Percentiles rank a stretch among this genome's conserved stretches.
Evolutionary conservation across 2,329 filamentous ascomycete species (phyloP).

Genomic region (Decorospora gaudefroyi): DNA sequence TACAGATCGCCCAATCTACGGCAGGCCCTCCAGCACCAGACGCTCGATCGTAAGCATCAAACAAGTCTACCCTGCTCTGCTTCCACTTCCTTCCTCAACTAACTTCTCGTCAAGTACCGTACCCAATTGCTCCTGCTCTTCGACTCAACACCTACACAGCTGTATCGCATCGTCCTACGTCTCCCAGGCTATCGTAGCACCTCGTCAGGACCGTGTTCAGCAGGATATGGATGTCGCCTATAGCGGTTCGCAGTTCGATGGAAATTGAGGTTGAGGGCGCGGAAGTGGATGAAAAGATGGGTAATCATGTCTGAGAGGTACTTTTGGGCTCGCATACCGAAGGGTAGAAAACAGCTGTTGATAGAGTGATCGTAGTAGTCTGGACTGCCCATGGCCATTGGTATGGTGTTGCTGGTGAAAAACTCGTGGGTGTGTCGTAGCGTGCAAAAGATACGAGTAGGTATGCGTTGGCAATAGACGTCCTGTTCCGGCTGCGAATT

Average conservation of each 20-base stretch:
- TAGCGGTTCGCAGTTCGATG: constrained; percentile 4
- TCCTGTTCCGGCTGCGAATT: too few relatives aligned
- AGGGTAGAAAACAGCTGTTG: background rate
- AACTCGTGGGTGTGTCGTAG: too few relatives aligned
- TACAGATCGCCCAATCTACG: background rate
- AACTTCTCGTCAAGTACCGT: background rate
- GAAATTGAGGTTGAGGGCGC: background rate
- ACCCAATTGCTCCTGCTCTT: background rate
- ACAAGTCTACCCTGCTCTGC: background rate
- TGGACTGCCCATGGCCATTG: too few relatives aligned
- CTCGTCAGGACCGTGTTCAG: background rate
- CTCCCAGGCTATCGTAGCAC: background rate
- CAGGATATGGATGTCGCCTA: background rate
- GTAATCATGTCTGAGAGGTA: too few relatives aligned
- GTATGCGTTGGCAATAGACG: too few relatives aligned
- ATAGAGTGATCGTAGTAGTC: too few relatives aligned
- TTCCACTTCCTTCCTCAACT: background rate
- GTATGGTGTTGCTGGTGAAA: too few relatives aligned
- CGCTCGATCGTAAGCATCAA: background rate
- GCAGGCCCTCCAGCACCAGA: background rate
- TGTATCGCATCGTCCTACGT: background rate
- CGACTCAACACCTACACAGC: background rate
- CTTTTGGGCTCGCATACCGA: background rate
- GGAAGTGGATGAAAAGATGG: background rate
- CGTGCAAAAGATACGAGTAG: background rate